A percentile compares a stretch with the other conserved stretches of the same genome.
These are phyloP conservation scores for Hebeloma cylindrosporum DNA, from an alignment of 768 basidiomycete genomes.

Conservation along the genomic window DNA sequence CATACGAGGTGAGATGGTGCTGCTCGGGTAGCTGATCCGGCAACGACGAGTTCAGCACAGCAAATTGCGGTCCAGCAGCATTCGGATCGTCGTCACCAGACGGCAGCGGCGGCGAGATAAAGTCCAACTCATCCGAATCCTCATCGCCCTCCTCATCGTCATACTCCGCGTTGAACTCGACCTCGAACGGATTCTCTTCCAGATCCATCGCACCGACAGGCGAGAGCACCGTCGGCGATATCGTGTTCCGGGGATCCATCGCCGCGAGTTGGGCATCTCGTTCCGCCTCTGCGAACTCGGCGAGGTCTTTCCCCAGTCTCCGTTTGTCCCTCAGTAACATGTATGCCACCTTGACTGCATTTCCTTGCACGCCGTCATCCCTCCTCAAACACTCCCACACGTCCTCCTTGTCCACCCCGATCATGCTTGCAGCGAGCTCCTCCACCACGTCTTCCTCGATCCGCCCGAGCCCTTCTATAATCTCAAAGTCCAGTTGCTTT, in stretches of 20 bases:
- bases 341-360: constrained; percentile 96
- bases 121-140: constrained; percentile 40
- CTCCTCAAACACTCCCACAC: constrained; percentile 83
- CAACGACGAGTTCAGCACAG: constrained; percentile 87
- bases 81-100: constrained; percentile 10
- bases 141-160: constrained; percentile 58
- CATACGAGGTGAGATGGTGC: constrained; percentile 71
- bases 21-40: constrained; percentile 59
- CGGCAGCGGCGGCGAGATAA: constrained; percentile 23
- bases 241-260: constrained; percentile 73
- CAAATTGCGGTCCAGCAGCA: constrained; percentile 33
- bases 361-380: constrained; percentile 84
- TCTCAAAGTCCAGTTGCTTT: constrained; percentile 73
- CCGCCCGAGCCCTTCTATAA: constrained; percentile 88
- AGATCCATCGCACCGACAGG: constrained; percentile 54
- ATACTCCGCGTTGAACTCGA: constrained; percentile 66
- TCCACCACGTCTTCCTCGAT: constrained; percentile 92
- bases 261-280: constrained; percentile 77
- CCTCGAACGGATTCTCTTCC: constrained; percentile 80
- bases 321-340: constrained; percentile 89
- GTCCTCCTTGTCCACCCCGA: constrained; percentile 76
- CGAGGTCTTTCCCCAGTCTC: constrained; percentile 76
- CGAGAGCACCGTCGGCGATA: constrained; percentile 68
- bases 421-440: constrained; percentile 70
- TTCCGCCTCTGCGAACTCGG: constrained; percentile 82